phyloP scores from a whole-genome alignment of 192 early-diverging fungal species.

The Oehlia diaphana region DNA sequence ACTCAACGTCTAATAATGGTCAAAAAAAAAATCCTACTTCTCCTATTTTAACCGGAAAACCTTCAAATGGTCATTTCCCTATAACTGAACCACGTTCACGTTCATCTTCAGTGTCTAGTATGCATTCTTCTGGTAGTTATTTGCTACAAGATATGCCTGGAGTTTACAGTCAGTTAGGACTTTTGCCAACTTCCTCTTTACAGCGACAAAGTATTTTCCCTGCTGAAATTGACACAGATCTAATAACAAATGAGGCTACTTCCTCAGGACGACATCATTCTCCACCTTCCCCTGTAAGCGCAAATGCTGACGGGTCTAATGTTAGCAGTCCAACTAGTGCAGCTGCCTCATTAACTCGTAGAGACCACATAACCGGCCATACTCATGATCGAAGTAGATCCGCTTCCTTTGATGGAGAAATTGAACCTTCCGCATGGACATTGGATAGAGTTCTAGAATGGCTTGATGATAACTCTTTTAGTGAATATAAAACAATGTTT shows the following conservation, averaged over 20 bases:
- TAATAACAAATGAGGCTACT: neutral
- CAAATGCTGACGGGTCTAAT: slow-evolving; percentile 12
- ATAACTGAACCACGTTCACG: slow-evolving; percentile 10
- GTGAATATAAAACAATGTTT: slow-evolving; percentile 13
- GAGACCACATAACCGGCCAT: slow-evolving; percentile 17
- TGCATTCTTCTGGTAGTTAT: slow-evolving; percentile 3
- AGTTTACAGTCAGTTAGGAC: neutral
- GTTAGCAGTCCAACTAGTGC: neutral
- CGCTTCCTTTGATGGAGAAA: slow-evolving; percentile 15
- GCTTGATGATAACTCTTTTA: slow-evolving; percentile 16
- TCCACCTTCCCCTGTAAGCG: neutral
- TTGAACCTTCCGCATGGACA: slow-evolving; percentile 3
- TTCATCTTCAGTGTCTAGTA: slow-evolving; percentile 24
- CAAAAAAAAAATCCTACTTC: neutral
- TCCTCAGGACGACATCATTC: neutral
- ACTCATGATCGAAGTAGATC: slow-evolving; percentile 28
- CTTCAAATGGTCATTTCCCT: slow-evolving; percentile 21
- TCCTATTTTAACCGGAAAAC: neutral
- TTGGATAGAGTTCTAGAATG: slow-evolving; percentile 7
- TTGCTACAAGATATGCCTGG: neutral
- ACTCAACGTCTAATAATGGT: neutral
- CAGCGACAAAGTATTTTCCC: neutral
- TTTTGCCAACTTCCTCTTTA: neutral
- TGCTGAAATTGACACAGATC: neutral
- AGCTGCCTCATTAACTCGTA: slow-evolving; percentile 16